phyloP scores from a whole-genome alignment of 2,329 filamentous ascomycete species.

The Chaetomiaceae sp. region DNA sequence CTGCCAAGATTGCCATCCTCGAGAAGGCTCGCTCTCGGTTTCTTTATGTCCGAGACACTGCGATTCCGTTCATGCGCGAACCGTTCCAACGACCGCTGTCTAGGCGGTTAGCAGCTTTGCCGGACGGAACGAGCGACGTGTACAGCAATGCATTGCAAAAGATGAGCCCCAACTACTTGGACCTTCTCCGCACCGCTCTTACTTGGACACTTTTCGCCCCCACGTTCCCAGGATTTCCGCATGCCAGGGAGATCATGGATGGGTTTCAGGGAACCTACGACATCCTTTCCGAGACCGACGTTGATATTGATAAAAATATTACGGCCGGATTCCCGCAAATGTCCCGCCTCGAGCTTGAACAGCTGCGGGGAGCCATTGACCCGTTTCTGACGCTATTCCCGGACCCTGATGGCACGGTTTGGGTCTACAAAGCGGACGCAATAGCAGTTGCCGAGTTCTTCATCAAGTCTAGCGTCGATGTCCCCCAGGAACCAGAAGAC shows the following conservation, averaged over 20 bases:
- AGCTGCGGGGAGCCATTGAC: conserved; percentile 17
- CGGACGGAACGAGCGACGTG: conserved; percentile 18
- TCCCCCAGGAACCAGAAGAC: conserved; percentile 1
- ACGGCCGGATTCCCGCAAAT: conserved; percentile 8
- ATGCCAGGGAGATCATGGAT: conserved; percentile 23
- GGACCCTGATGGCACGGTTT: background rate
- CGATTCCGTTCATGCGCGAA: conserved; percentile 24
- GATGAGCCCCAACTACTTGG: conserved; percentile 25
- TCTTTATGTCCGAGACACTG: conserved; percentile 18
- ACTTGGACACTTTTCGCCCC: conserved; percentile 19
- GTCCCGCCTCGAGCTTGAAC: conserved; percentile 19
- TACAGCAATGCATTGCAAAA: conserved; percentile 19
- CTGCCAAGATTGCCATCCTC: conserved; percentile 17
- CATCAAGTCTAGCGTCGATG: background rate
- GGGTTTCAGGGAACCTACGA: conserved; percentile 22
- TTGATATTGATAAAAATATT: background rate
- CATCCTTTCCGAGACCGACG: background rate
- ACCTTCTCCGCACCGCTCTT: conserved; percentile 21
- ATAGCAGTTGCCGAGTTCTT: conserved; percentile 15
- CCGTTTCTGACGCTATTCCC: conserved; percentile 17
- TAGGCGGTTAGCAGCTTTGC: conserved; percentile 17
- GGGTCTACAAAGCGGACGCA: conserved; percentile 9
- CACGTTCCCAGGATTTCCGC: background rate
- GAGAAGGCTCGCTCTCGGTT: conserved; percentile 20
- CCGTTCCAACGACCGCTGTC: conserved; percentile 23